phyloP scores from a whole-genome alignment of 2,329 filamentous ascomycete genomes.

The Fusarium hainanense region DNA sequence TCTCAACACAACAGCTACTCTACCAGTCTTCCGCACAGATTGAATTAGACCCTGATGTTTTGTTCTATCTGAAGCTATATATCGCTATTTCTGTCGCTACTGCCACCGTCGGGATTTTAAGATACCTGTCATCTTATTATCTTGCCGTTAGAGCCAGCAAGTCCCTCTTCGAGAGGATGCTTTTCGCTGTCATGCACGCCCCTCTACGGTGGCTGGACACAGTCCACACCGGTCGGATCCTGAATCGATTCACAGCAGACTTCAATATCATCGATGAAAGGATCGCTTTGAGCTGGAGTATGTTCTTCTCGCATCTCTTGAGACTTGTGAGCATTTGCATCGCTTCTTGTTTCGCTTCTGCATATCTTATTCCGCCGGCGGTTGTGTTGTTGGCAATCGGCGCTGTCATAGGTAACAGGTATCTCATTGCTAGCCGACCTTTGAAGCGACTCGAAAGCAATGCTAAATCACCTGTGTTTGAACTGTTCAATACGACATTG shows the following conservation, averaged over 20 bases:
- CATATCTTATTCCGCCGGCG: conserved; percentile 71
- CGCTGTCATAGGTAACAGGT: conserved; percentile 66
- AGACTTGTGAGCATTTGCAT: conserved; percentile 72
- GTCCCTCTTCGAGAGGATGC: conserved; percentile 72
- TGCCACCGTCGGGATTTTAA: conserved; percentile 67
- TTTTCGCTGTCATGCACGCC: conserved; percentile 73
- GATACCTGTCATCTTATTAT: conserved; percentile 70
- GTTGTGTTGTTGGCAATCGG: conserved; percentile 66
- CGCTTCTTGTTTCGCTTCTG: conserved; percentile 74
- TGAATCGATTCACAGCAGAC: conserved; percentile 82
- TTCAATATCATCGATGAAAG: conserved; percentile 78
- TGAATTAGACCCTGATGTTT: conserved; percentile 54
- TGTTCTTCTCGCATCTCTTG: conserved; percentile 67
- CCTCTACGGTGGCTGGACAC: conserved; percentile 84
- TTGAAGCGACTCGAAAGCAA: conserved; percentile 81
- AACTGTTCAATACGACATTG: conserved; percentile 78
- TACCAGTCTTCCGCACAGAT: conserved; percentile 51
- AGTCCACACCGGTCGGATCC: conserved; percentile 76
- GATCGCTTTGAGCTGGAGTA: conserved; percentile 70
- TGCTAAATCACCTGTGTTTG: conserved; percentile 80
- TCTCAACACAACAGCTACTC: conserved; percentile 57
- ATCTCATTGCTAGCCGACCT: conserved; percentile 75
- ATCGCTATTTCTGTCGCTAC: conserved; percentile 71
- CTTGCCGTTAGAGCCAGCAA: conserved; percentile 75
- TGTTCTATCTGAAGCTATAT: conserved; percentile 76